Conservation (phyloP, 1,139 yeast genomes). For the Pneumocystis canis region DNA sequence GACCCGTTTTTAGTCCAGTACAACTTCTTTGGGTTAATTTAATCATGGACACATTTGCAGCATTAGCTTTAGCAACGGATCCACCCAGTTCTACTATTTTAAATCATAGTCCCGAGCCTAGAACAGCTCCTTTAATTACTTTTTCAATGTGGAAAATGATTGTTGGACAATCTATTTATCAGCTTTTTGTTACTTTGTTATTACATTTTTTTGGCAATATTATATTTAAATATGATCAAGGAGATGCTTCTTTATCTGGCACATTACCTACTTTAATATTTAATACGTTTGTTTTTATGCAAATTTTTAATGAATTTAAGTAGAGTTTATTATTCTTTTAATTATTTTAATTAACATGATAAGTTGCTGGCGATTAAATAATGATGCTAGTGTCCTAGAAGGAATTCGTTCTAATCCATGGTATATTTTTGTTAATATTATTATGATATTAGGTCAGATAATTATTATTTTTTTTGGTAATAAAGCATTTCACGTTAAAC, state of each 20-base stretch:
- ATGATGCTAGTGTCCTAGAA: constrained; percentile 70
- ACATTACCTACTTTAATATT: constrained; percentile 65
- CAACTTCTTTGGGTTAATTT: constrained; percentile 93
- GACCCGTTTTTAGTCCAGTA: constrained; percentile 87
- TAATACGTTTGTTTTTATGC: constrained; percentile 95
- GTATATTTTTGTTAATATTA: constrained; percentile 51
- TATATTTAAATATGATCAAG: constrained; percentile 31
- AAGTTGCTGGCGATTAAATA: constrained; percentile 83
- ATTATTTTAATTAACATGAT: not conserved
- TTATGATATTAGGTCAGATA: constrained; percentile 74
- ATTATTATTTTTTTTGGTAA: constrained; percentile 95
- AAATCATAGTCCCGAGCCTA: constrained; percentile 71
- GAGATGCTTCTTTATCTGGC: constrained; percentile 22
- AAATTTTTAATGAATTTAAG: constrained; percentile 69
- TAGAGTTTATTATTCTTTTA: not conserved
- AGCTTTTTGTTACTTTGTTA: constrained; percentile 60
- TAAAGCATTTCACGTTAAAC: constrained; percentile 70
- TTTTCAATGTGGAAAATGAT: constrained; percentile 98
- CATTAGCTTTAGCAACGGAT: constrained; percentile 93
- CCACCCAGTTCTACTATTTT: constrained; percentile 76
- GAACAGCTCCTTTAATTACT: constrained; percentile 65
- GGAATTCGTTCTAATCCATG: constrained; percentile 72
- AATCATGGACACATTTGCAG: constrained; percentile 97
- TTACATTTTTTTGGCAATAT: constrained; percentile 63
- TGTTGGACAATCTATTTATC: constrained; percentile 67